phyloP scores from a whole-genome alignment of 1,284 basidiomycete species.

The Xerocomus nothofagi region DNA sequence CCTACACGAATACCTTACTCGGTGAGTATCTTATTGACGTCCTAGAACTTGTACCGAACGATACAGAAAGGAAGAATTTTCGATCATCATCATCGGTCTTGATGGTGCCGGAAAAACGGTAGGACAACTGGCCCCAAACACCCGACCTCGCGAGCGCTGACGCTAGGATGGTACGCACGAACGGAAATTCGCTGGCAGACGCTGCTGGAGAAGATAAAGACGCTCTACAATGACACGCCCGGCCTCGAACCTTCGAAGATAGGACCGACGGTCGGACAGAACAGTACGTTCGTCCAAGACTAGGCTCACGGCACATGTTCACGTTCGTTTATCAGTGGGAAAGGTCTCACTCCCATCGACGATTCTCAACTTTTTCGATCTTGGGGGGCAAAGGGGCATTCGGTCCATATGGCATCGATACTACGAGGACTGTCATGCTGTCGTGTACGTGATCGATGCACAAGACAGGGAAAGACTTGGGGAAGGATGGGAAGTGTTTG shows the following conservation, averaged over 20 bases:
- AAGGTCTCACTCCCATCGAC: slow-evolving; percentile 90
- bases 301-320: not conserved
- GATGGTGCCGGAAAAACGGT: slow-evolving; percentile 93
- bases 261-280: slow-evolving; percentile 91
- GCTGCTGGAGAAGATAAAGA: slow-evolving; percentile 90
- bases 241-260: slow-evolving; percentile 88
- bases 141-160: too few relatives aligned
- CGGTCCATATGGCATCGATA: slow-evolving; percentile 91
- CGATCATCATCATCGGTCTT: slow-evolving; percentile 87
- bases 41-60: slow-evolving; percentile 3
- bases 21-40: slow-evolving; percentile 48
- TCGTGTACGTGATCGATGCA: slow-evolving; percentile 90
- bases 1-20: slow-evolving; percentile 84
- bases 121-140: too few relatives aligned
- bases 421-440: slow-evolving; percentile 93
- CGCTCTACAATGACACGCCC: slow-evolving; percentile 81
- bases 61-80: slow-evolving; percentile 86
- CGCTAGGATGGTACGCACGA: not conserved
- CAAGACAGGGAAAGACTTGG: slow-evolving; percentile 81
- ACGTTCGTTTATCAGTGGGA: slow-evolving; percentile 58
- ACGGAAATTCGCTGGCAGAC: slow-evolving; percentile 50
- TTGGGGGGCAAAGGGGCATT: slow-evolving; percentile 90
- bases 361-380: slow-evolving; percentile 91
- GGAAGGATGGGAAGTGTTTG: slow-evolving; percentile 94
- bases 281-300: slow-evolving; percentile 58